Evolutionary conservation across 1,139 yeast genomes (phyloP).

Genomic region (Scheffersomyces lignicola): DNA sequence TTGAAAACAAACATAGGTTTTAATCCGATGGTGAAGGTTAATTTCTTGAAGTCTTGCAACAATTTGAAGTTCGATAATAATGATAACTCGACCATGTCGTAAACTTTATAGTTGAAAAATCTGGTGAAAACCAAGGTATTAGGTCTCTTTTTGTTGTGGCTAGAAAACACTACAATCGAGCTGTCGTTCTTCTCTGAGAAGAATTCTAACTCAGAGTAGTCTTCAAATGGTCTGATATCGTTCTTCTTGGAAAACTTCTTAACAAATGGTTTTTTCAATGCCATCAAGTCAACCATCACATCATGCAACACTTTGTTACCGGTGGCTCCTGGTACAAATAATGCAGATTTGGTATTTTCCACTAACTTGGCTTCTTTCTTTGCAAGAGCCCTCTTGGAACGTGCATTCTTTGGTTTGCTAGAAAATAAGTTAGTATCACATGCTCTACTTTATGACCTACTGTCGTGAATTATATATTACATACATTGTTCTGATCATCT

Average conservation of each 20-base stretch:
- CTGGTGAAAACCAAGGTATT: slow-evolving; percentile 85
- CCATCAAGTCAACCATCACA: slow-evolving; percentile 85
- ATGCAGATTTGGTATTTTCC: slow-evolving; percentile 87
- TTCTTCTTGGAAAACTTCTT: slow-evolving; percentile 88
- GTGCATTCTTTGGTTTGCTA: slow-evolving; percentile 82
- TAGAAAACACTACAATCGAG: slow-evolving; percentile 79
- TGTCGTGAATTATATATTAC: slow-evolving; percentile 18
- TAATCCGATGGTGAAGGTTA: slow-evolving; percentile 83
- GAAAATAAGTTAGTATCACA: not conserved
- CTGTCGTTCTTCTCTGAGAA: slow-evolving; percentile 93
- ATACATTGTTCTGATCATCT: slow-evolving; percentile 69
- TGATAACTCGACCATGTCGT: slow-evolving; percentile 91
- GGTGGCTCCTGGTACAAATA: slow-evolving; percentile 88
- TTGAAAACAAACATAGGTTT: slow-evolving; percentile 94
- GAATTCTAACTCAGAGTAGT: slow-evolving; percentile 81
- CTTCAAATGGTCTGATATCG: slow-evolving; percentile 91
- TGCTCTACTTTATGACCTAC: not conserved
- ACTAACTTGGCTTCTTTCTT: slow-evolving; percentile 84
- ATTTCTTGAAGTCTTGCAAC: slow-evolving; percentile 74
- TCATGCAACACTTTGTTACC: slow-evolving; percentile 81
- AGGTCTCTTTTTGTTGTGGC: slow-evolving; percentile 89
- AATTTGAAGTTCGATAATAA: slow-evolving; percentile 70
- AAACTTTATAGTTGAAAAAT: slow-evolving; percentile 85
- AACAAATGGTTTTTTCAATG: slow-evolving; percentile 87
- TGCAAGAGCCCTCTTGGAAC: slow-evolving; percentile 92